Evolutionary conservation across 1,139 yeast genomes (phyloP), one percentile per base, ranked within the genome.

Genomic region (Neolecta irregularis): DNA sequence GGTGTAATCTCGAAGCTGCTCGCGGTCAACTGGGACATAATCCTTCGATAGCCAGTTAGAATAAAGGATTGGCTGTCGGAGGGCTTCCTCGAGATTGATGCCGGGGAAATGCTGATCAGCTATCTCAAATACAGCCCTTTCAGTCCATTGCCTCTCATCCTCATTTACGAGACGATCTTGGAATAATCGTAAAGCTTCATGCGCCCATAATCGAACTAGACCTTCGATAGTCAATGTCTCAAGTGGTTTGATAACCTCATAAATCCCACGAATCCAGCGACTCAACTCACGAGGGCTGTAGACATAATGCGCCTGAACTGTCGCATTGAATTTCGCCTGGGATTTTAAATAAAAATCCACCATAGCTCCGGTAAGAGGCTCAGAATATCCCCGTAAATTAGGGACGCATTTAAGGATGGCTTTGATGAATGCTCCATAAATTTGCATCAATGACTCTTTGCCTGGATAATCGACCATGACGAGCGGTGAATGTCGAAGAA

Each of bases 201-300:
- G 81, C 8, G 73, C 76, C 88, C 92, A 79, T 2, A 80, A 47
- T 25, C 85, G 58, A 1, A 78, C 53, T 17, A 81, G 53, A 0
- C 63, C 62, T 23, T 57, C 58, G 11, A 70, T 47, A 1, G 57
- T 48, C 2, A 60, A 42, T 22, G 57, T 52, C 3, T 59, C 60
- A 2, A 57, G 45, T 1, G 63, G 53, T 38, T 58, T 56, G 8
- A 77, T 48, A 0, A 76, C 75, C 34, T 68, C 69, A 36, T 69
- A 63, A 1, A 88, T 55, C n/a, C 94, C 93, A 41, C 78, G 64
- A 2, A 72, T 61, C 93, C 94, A 81, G 41, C 96, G 60, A 0
- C 96, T 81, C 18, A 88, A 62, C 50, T 88, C 98, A 52, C 96
- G 71, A 0, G 98, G 96, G 18, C 93, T 76, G 50, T 76, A 78